Evolutionary conservation across 2,329 filamentous ascomycete species (phyloP), one percentile per base, ranked within the genome.

Genomic region (Lachnellula arida): DNA sequence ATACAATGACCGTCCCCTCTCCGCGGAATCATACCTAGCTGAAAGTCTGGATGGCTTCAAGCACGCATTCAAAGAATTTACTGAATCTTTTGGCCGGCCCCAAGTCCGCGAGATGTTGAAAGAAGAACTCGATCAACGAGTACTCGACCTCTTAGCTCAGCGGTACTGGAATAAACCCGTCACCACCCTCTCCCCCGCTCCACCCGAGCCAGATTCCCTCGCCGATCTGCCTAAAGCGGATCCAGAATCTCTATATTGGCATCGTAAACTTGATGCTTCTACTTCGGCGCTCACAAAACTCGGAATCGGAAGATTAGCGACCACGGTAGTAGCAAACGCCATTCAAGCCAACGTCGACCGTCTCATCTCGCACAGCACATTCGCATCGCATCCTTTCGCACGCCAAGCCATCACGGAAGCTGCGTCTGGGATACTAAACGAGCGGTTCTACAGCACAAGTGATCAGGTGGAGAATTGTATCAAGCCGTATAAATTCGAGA

Each of bases 391-490:
- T 67, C 94, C 95, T 0, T 96, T 94, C 66, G 94, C 94, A 9
- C 87, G 90, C 37, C 86, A 94, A 71, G 89, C 91, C n/a, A 97
- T 99, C 62, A 88, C 85, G 48, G 91, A 97, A 65, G 92, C 94
- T 1, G 91, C 91, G 1, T 88, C 90, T 0, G 88, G 85, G 25
- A 97, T 99, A 52, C 76, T 99, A 12, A 94, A 94, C 62, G 94
- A 99, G 67, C 81, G 93, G 14, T 96, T 96, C 61, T 97, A 97
- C 74, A 94, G 93, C 73, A 99, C 95, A 1, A 94, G 89, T 60
- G 95, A 99, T 67, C 94, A 97, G 73, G 89, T 99, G 1, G 94
- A 99, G 72, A 97, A 97, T 70, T 99, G 93, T 70, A 95, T 99
- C 74, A 99, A 99, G 73, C 94, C 95, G 0, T 99, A 93, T 78